Evolutionary conservation across 768 basidiomycete species (phyloP).

Genomic region (Suillus americanus): DNA sequence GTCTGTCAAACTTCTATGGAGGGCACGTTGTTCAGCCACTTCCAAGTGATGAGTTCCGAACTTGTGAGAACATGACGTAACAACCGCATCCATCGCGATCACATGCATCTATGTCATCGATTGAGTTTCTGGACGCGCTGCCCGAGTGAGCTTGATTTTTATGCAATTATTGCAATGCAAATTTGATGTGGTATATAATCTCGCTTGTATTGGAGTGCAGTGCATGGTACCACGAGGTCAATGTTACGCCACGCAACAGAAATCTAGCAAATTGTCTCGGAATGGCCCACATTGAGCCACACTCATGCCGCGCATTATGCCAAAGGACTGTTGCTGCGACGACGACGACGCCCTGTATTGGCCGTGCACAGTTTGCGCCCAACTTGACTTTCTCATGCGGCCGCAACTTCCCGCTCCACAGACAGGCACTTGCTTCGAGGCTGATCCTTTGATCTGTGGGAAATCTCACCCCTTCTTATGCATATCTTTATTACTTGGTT

Average conservation of each 20-base stretch:
- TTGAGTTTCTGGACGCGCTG: neutral
- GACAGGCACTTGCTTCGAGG: slow-evolving; percentile 1
- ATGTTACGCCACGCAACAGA: neutral
- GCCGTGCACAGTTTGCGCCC: slow-evolving; percentile 2
- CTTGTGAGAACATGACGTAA: neutral
- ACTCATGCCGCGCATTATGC: neutral
- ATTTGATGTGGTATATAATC: slow-evolving; percentile 1
- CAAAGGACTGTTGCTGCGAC: slow-evolving; percentile 3
- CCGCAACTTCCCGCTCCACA: slow-evolving; percentile 1
- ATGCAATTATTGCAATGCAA: slow-evolving; percentile 1
- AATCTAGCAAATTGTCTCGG: neutral
- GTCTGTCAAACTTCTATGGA: neutral
- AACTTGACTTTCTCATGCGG: slow-evolving; percentile 1
- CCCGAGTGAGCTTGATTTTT: neutral
- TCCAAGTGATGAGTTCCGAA: neutral
- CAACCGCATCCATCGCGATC: slow-evolving; percentile 5
- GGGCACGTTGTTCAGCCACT: neutral
- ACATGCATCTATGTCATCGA: neutral
- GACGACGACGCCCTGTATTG: neutral
- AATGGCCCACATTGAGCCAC: neutral
- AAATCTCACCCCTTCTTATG: neutral
- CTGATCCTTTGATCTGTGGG: neutral
- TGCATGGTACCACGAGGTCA: neutral
- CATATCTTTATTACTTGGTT: neutral
- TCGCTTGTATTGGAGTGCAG: neutral